phyloP scores from a whole-genome alignment of 495 filamentous ascomycete genomes.

The Aspergillus steynii region DNA sequence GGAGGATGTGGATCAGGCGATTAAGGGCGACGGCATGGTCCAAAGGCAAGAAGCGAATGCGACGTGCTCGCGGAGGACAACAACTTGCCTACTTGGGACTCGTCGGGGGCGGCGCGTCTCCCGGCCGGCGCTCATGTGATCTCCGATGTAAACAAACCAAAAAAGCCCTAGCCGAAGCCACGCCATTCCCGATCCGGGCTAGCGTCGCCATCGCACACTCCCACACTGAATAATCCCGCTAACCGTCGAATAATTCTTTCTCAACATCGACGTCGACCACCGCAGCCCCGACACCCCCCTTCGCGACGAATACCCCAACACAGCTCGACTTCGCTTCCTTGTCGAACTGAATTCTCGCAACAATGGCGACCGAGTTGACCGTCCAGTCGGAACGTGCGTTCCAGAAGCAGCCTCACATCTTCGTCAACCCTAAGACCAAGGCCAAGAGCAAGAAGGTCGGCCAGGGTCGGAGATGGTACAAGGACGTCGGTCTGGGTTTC shows the following conservation, averaged over 20 bases:
- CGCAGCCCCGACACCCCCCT: slow-evolving; percentile 34
- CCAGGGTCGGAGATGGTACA: slow-evolving; percentile 97
- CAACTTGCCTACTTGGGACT: neutral
- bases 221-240: slow-evolving; percentile 36
- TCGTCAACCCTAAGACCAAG: slow-evolving; percentile 87
- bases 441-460: slow-evolving; percentile 83
- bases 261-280: slow-evolving; percentile 46
- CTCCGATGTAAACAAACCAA: slow-evolving; percentile 47
- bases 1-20: neutral
- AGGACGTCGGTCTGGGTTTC: slow-evolving; percentile 99
- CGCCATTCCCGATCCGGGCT: slow-evolving; percentile 34
- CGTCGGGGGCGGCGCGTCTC: slow-evolving; percentile 31
- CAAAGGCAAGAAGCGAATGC: neutral
- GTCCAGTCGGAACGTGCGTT: slow-evolving; percentile 98
- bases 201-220: slow-evolving; percentile 41
- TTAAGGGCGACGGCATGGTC: neutral
- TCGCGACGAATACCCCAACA: slow-evolving; percentile 34
- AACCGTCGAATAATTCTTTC: slow-evolving; percentile 41
- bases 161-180: slow-evolving; percentile 45
- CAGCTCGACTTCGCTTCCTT: slow-evolving; percentile 43
- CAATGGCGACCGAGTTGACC: slow-evolving; percentile 96
- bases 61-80: neutral
- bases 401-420: slow-evolving; percentile 99
- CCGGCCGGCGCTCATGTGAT: slow-evolving; percentile 25
- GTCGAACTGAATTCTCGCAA: slow-evolving; percentile 61